Percentiles rank a stretch among this genome's conserved stretches.
Evolutionary conservation across 257 asterid genomes (phyloP).

Genomic region (Solanum tarijense): DNA sequence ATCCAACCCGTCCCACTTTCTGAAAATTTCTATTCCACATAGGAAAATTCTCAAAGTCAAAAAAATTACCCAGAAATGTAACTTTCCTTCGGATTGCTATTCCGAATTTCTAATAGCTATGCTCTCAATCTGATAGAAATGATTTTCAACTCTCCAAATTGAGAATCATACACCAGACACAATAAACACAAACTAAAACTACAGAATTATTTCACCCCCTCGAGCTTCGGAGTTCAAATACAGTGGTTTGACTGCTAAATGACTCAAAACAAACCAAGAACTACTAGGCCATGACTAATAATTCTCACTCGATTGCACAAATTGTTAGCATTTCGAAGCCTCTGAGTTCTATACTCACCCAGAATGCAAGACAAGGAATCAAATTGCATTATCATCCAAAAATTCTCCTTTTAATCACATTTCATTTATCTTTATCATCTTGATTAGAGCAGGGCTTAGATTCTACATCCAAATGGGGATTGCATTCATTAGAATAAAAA

Average conservation of each 20-base stretch:
- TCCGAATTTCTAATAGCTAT: background rate
- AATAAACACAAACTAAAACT: background rate
- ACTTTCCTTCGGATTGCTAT: background rate
- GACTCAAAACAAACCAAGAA: background rate
- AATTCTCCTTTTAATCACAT: background rate
- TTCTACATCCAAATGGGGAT: constrained; percentile 44
- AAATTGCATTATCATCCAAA: background rate
- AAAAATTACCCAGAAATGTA: background rate
- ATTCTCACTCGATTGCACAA: background rate
- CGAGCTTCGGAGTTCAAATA: background rate
- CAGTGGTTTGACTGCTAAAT: background rate
- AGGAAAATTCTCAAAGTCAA: background rate
- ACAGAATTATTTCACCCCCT: background rate
- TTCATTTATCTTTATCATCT: background rate
- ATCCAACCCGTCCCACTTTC: background rate
- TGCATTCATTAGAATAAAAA: constrained; percentile 65
- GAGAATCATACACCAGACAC: background rate
- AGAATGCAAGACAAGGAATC: background rate
- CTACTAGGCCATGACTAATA: background rate
- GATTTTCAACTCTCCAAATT: background rate
- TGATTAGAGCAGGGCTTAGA: background rate
- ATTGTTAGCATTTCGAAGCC: background rate
- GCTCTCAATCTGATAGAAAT: background rate
- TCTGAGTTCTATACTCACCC: background rate
- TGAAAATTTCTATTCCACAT: background rate